Evolutionary conservation across 2,329 filamentous ascomycete species (phyloP).

Genomic region (Sporothrix euskadiensis): DNA sequence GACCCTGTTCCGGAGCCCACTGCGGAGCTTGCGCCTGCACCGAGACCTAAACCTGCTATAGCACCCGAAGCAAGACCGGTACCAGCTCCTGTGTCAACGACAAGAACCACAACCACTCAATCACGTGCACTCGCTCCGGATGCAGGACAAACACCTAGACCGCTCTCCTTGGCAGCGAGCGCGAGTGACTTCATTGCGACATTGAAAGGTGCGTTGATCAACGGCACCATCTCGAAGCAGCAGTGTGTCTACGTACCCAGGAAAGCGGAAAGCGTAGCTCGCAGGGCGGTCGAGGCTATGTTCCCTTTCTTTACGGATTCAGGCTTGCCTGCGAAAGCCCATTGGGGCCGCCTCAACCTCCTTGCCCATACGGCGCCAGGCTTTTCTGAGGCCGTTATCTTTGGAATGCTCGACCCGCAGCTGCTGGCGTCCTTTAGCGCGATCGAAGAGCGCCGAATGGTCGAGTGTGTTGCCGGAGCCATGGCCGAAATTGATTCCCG

Average conservation of each 20-base stretch:
- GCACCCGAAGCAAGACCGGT: too few species aligned
- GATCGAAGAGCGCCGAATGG: background rate
- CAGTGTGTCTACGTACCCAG: background rate
- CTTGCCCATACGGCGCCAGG: conserved; percentile 26
- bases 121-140: background rate
- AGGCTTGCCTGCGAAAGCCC: conserved; percentile 35
- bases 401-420: conserved; percentile 35
- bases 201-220: background rate
- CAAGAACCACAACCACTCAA: background rate
- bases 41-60: too few species aligned
- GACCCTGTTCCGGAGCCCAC: background rate
- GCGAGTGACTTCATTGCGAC: background rate
- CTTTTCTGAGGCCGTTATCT: conserved; percentile 39
- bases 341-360: conserved; percentile 36
- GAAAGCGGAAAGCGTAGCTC: conserved; percentile 3
- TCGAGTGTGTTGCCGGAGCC: background rate
- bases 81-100: background rate
- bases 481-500: background rate
- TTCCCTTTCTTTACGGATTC: background rate
- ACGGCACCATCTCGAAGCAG: background rate
- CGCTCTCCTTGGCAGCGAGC: background rate
- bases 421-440: conserved; percentile 22
- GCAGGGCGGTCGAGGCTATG: conserved; percentile 19
- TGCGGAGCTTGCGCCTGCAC: too few species aligned
- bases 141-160: background rate